Percentiles rank a stretch among this genome's conserved stretches.
These are phyloP conservation scores for Sugiyamaella castrensis DNA, from an alignment of 1,139 yeast species.

Conservation along the genomic window DNA sequence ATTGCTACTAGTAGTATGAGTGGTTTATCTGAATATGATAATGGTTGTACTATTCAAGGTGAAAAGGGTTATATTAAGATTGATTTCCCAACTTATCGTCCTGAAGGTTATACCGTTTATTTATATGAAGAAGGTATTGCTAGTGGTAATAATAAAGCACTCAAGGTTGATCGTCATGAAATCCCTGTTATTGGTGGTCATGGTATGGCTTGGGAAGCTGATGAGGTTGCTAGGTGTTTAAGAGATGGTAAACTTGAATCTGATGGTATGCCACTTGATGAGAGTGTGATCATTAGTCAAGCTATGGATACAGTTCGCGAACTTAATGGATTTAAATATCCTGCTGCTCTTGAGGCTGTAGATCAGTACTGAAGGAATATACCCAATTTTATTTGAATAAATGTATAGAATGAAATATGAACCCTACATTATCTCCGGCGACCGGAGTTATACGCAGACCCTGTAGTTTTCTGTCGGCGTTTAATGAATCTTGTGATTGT, in stretches of 20 bases:
- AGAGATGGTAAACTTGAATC: constrained; percentile 40
- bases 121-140: constrained; percentile 17
- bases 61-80: constrained; percentile 35
- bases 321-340: constrained; percentile 45
- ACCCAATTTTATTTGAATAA: neutral
- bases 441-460: neutral
- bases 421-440: neutral
- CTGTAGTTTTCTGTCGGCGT: too few species aligned
- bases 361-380: constrained; percentile 1
- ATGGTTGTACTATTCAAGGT: constrained; percentile 33
- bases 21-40: constrained; percentile 27
- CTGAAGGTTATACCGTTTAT: constrained; percentile 29
- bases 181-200: constrained; percentile 31
- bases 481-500: too few species aligned
- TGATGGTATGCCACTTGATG: constrained; percentile 43
- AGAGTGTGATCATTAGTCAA: constrained; percentile 45
- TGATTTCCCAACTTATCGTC: constrained; percentile 32
- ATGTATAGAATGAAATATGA: too few species aligned
- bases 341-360: constrained; percentile 37
- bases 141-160: constrained; percentile 7
- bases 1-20: constrained; percentile 33
- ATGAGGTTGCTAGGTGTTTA: constrained; percentile 48
- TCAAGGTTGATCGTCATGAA: constrained; percentile 18
- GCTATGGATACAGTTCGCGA: constrained; percentile 46
- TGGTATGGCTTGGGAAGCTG: constrained; percentile 55